A percentile compares a stretch with the other conserved stretches of the same genome.
Conservation (phyloP, 768 basidiomycete species). For the Candolleomyces efflorescens region DNA sequence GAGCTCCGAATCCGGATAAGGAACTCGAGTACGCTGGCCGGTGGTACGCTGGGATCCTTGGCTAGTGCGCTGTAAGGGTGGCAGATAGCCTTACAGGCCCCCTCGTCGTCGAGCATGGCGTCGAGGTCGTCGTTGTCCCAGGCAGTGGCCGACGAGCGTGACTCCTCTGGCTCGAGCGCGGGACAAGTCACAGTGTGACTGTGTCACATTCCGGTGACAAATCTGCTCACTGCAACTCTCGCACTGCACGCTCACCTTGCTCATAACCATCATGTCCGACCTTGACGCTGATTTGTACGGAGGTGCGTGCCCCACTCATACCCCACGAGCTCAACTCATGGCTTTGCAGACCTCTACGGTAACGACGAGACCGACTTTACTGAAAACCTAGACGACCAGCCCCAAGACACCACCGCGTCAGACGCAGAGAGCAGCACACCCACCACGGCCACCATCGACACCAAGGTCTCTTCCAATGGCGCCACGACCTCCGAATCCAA, state of each 20-base stretch:
- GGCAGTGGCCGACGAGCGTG: not conserved
- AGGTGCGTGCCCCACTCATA: constrained; percentile 45
- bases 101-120: not conserved
- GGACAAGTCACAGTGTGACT: not conserved
- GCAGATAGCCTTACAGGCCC: not conserved
- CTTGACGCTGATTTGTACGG: constrained; percentile 90
- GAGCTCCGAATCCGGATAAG: not conserved
- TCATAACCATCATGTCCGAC: constrained; percentile 58
- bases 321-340: not conserved
- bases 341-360: constrained; percentile 63
- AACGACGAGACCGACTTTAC: constrained; percentile 62
- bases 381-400: constrained; percentile 27
- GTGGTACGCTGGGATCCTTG: not conserved
- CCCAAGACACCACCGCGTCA: constrained; percentile 12
- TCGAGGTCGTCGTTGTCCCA: not conserved
- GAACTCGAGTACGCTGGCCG: not conserved
- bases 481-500: constrained; percentile 4
- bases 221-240: constrained; percentile 1
- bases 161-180: constrained; percentile 22
- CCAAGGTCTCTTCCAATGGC: constrained; percentile 16
- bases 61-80: not conserved
- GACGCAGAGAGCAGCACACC: constrained; percentile 9
- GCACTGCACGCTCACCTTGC: not conserved
- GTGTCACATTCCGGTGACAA: constrained; percentile 6
- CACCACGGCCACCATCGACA: constrained; percentile 8